A percentile compares a stretch with the other conserved stretches of the same genome.
These are phyloP conservation scores for Athelia sp. DNA, from an alignment of 1,284 basidiomycete species.

Conservation along the genomic window DNA sequence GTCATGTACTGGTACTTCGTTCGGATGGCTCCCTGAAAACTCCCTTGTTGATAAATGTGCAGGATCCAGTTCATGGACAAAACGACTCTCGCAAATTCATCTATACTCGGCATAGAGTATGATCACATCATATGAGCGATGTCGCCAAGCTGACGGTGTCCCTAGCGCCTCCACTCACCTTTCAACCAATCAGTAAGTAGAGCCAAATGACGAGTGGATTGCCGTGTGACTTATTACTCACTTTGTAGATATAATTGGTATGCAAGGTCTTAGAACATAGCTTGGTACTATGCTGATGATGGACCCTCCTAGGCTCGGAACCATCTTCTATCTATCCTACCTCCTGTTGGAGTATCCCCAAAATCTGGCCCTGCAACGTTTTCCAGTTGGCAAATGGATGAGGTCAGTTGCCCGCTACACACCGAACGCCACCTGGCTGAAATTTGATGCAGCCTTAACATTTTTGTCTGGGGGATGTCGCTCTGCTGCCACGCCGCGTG, in stretches of 20 bases:
- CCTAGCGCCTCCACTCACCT: conserved; percentile 34
- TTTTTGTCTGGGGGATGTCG: conserved; percentile 45
- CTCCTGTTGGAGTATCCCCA: conserved; percentile 62
- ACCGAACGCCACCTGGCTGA: conserved; percentile 8
- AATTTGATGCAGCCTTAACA: conserved; percentile 35
- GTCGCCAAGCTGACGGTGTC: conserved; percentile 10
- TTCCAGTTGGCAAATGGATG: conserved; percentile 77
- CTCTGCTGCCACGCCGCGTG: conserved; percentile 51
- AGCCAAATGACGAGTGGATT: conserved; percentile 8
- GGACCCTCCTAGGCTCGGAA: conserved; percentile 64
- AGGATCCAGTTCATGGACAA: conserved; percentile 69
- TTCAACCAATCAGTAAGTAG: conserved; percentile 38
- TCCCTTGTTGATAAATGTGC: too few relatives aligned
- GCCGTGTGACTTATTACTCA: conserved; percentile 5
- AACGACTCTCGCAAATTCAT: conserved; percentile 68
- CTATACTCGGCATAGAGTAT: conserved; percentile 66
- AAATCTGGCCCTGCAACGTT: conserved; percentile 70
- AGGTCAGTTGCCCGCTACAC: too few relatives aligned
- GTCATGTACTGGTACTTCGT: conserved; percentile 44
- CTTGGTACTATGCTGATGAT: conserved; percentile 36
- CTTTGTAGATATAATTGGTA: conserved; percentile 18
- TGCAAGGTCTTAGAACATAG: conserved; percentile 11
- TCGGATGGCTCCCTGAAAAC: conserved; percentile 30
- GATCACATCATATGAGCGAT: conserved; percentile 16
- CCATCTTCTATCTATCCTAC: conserved; percentile 57